Evolutionary conservation across 2,329 filamentous ascomycete genomes (phyloP).

Genomic region (Microdochium paspali): DNA sequence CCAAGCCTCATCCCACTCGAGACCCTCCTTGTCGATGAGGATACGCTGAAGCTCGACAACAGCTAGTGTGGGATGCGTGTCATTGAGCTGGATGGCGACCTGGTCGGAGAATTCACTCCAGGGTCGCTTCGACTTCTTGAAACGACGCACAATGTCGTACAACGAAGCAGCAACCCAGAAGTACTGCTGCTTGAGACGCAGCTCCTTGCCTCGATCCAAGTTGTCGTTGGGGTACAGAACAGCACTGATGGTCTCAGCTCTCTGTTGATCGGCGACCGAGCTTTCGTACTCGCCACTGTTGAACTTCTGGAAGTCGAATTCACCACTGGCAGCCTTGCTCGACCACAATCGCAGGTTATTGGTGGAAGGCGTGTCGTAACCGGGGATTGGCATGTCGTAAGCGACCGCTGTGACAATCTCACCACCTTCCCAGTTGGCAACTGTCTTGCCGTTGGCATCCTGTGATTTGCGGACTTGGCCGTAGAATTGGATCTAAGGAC

Average conservation of each 20-base stretch:
- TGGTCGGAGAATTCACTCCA: slow-evolving; percentile 93
- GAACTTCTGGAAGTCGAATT: slow-evolving; percentile 99
- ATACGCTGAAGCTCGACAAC: slow-evolving; percentile 95
- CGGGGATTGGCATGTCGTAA: slow-evolving; percentile 87
- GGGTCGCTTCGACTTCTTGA: slow-evolving; percentile 90
- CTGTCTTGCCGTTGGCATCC: slow-evolving; percentile 66
- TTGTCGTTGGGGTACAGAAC: slow-evolving; percentile 98
- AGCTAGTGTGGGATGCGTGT: slow-evolving; percentile 92
- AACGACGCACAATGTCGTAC: slow-evolving; percentile 90
- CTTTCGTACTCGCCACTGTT: slow-evolving; percentile 97
- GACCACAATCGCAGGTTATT: slow-evolving; percentile 98
- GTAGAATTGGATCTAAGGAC: slow-evolving; percentile 80
- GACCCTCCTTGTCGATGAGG: slow-evolving; percentile 76
- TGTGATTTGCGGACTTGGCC: slow-evolving; percentile 69
- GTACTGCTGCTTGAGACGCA: slow-evolving; percentile 97
- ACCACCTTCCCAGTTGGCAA: slow-evolving; percentile 79
- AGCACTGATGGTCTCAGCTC: slow-evolving; percentile 96
- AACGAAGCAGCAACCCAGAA: slow-evolving; percentile 98
- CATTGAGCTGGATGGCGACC: slow-evolving; percentile 94
- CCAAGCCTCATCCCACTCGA: slow-evolving; percentile 94
- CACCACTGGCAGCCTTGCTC: slow-evolving; percentile 90
- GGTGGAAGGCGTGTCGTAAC: slow-evolving; percentile 79
- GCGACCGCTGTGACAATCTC: slow-evolving; percentile 88
- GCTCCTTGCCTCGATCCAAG: slow-evolving; percentile 90
- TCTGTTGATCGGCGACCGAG: slow-evolving; percentile 95